A percentile compares a stretch with the other conserved stretches of the same genome.
phyloP scores from a whole-genome alignment of 192 early-diverging fungal genomes.

The Phycomyces nitens region DNA sequence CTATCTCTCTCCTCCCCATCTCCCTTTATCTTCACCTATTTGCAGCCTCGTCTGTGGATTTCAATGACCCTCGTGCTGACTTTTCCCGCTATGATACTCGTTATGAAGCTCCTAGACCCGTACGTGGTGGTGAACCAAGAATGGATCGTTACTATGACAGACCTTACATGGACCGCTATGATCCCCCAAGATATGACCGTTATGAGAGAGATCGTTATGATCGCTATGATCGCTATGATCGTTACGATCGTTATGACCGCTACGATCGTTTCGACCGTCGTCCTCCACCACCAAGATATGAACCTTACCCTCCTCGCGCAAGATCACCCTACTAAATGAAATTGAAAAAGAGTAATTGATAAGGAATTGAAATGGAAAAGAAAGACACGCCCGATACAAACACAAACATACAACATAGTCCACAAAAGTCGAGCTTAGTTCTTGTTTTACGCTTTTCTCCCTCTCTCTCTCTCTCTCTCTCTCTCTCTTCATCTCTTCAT shows the following conservation, averaged over 20 bases:
- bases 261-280: conserved; percentile 43
- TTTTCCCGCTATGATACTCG: neutral
- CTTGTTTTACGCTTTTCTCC: too few species aligned
- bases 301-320: conserved; percentile 35
- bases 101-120: conserved; percentile 19
- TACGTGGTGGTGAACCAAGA: conserved; percentile 32
- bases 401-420: too few species aligned
- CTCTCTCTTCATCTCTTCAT: too few species aligned
- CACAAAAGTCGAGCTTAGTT: too few species aligned
- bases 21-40: too few species aligned
- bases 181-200: conserved; percentile 29
- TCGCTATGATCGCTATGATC: conserved; percentile 28
- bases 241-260: conserved; percentile 33
- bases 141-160: conserved; percentile 43
- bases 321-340: conserved; percentile 36
- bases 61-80: neutral
- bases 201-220: conserved; percentile 38
- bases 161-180: conserved; percentile 27
- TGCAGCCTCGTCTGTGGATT: neutral
- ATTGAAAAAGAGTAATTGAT: neutral
- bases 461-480: too few species aligned
- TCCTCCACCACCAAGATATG: conserved; percentile 38
- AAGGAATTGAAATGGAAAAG: neutral
- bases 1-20: too few species aligned
- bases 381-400: too few species aligned